A percentile compares a stretch with the other conserved stretches of the same genome.
phyloP scores from a whole-genome alignment of 1,284 basidiomycete genomes.

The Ceratobasidium papillatum region DNA sequence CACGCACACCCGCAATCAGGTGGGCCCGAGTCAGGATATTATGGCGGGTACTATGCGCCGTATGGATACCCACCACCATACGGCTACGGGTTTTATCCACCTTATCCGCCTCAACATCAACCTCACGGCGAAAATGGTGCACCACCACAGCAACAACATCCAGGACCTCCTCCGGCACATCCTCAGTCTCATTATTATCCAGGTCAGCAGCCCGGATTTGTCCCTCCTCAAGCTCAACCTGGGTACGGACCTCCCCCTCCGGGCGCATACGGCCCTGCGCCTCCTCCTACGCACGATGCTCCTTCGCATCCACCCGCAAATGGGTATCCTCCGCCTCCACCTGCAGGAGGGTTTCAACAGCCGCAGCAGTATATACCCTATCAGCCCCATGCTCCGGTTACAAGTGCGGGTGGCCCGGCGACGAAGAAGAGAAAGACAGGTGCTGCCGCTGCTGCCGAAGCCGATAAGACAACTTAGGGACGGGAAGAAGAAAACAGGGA shows the following conservation, averaged over 20 bases:
- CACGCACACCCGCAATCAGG: slow-evolving; percentile 1
- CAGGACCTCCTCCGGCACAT: neutral
- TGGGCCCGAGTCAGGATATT: slow-evolving; percentile 2
- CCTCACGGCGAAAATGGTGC: neutral
- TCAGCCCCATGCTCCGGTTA: neutral
- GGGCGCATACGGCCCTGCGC: neutral
- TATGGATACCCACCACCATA: slow-evolving; percentile 31
- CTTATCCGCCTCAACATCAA: slow-evolving; percentile 13
- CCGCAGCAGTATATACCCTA: slow-evolving; percentile 10
- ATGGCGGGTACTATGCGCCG: slow-evolving; percentile 23
- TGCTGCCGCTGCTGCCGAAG: neutral
- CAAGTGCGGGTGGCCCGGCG: neutral
- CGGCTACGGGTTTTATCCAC: slow-evolving; percentile 28
- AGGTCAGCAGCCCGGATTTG: too few relatives aligned
- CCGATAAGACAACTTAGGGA: slow-evolving; percentile 10
- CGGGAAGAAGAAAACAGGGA: neutral
- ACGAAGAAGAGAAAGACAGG: slow-evolving; percentile 13
- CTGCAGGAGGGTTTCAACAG: slow-evolving; percentile 9
- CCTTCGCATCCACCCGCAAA: neutral
- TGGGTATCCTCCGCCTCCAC: neutral
- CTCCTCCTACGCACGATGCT: neutral
- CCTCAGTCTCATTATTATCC: neutral
- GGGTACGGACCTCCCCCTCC: neutral
- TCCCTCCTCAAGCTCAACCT: neutral
- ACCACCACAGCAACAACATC: neutral